Conservation (phyloP, 2,329 filamentous ascomycete species). For the Alternaria tenuissima region DNA sequence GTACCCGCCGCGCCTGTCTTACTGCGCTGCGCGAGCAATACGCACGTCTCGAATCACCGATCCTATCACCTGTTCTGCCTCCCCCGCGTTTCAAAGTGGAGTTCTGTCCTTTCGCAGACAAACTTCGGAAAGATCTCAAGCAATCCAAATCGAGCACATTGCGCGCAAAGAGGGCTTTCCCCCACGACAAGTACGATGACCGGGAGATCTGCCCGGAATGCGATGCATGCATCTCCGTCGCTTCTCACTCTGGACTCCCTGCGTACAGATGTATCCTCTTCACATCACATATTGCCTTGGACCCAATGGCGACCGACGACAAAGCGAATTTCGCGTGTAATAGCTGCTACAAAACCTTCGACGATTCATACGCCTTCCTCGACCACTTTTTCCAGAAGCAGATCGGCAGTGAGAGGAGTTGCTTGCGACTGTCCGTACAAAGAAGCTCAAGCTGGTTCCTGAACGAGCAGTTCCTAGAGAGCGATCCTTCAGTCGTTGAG, state of each 20-base stretch:
- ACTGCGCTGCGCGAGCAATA: conserved; percentile 42
- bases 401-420: conserved; percentile 43
- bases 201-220: conserved; percentile 46
- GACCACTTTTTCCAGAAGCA: conserved; percentile 48
- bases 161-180: conserved; percentile 37
- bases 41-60: conserved; percentile 33
- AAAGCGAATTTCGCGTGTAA: conserved; percentile 44
- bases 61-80: conserved; percentile 34
- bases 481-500: conserved; percentile 37
- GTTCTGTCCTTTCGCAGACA: conserved; percentile 43
- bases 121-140: conserved; percentile 38
- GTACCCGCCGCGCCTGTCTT: conserved; percentile 44
- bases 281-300: conserved; percentile 35
- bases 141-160: conserved; percentile 28
- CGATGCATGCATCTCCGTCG: conserved; percentile 40
- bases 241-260: conserved; percentile 44
- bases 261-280: conserved; percentile 43
- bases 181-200: conserved; percentile 43
- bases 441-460: conserved; percentile 27
- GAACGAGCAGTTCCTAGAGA: conserved; percentile 29
- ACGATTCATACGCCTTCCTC: conserved; percentile 47
- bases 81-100: conserved; percentile 47
- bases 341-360: conserved; percentile 48
- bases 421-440: conserved; percentile 22
- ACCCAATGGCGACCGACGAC: conserved; percentile 14